Evolutionary conservation across 148 eudicot species (phyloP), one percentile per base, ranked within the genome.

Genomic region (Limonium bicolor): DNA sequence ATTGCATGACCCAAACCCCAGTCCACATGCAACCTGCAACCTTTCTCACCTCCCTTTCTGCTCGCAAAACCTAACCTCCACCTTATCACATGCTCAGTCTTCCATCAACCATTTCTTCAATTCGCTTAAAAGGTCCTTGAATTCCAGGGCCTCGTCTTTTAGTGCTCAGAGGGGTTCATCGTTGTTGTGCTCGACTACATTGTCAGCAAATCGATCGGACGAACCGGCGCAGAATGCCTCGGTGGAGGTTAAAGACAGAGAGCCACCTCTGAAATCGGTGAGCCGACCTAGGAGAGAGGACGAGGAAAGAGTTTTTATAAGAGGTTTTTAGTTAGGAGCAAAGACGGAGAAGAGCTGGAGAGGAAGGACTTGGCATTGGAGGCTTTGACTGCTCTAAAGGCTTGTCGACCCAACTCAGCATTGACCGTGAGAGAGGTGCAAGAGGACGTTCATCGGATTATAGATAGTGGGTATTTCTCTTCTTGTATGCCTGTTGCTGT

Each of bases 401-500:
- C 80, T 3, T 75, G 73, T 22, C 68, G 95, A 1, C 82, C 93
- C 0, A 90, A 80, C 41, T 68, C 93, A 1, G 99, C 95, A 0
- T 73, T 90, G 38, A 90, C 95, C 0, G 86, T 75, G 19, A 64
- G 72, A 21, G 99, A 90, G 49, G 99, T 90, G 15, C 88, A 90
- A 56, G 99, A 90, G 48, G 99, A 90, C 63, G 99, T 85, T 36
- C 93, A 76, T 50, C 55, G 99, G 63, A 76, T 90, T 51, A 80
- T 90, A 52, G 74, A 73, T 25, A 72, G 77, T 46, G 99, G 99
- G 8, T 90, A 78, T 61, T 90, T 90, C 50, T 60, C 63, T 63
- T 80, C 95, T 21, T 90, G 99, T 64, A 64, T 85, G 76, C 99
- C 99, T 2, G 80, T 90, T 3, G 95, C 99, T 3, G 79, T 77